Base-by-base conservation (phyloP, 352 stramenopile genomes). In the Phytopythium oedochilum region DNA sequence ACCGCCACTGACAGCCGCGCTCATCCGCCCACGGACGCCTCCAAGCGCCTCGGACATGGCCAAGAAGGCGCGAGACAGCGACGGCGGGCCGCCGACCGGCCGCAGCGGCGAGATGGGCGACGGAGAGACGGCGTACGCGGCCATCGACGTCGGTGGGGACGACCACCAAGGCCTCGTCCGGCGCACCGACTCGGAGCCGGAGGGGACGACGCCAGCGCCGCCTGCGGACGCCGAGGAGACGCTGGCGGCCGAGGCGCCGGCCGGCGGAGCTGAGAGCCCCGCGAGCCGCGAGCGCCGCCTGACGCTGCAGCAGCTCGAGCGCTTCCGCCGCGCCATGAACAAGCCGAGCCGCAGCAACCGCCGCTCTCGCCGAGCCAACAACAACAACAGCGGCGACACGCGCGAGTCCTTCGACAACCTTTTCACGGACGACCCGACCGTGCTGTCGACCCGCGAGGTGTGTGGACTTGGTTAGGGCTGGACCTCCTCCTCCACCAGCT, bases 291-390 rank as follows among this genome's bases (percentile, higher is more conserved):
- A 77, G 25, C 64, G 63, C 12, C 64, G 68, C 17, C 53, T 77
- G n/a, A 65, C 62, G 20, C 56, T 73, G 32, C 69, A 71, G 28
- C 68, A 77, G 28, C 25, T 73, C 26, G 68, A 77, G n/a, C 61
- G 68, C 15, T 77, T 68, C 53, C 68, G 64, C 22, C 56, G 60
- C 17, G 65, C 64, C 7, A 69, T 73, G 61, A 67, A 62, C 35
- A 73, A 68, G 34, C 36, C 57, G 32, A 61, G 55, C 18, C 53
- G 62, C 28, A 53, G 50, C 49, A 34, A 61, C 18, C 44, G 43
- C 17, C 57, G 54, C 2, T 63, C 26, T 3, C 61, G 49, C 23
- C 34, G 61, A 15, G 26, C 26, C 54, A 57, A 57, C 39, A 57
- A 58, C 15, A 73, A 65, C 28, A 70, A 52, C 44, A 40, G 2